Base-by-base conservation (phyloP, 108 stramenopile genomes). In the Cyclotella baltica region DNA sequence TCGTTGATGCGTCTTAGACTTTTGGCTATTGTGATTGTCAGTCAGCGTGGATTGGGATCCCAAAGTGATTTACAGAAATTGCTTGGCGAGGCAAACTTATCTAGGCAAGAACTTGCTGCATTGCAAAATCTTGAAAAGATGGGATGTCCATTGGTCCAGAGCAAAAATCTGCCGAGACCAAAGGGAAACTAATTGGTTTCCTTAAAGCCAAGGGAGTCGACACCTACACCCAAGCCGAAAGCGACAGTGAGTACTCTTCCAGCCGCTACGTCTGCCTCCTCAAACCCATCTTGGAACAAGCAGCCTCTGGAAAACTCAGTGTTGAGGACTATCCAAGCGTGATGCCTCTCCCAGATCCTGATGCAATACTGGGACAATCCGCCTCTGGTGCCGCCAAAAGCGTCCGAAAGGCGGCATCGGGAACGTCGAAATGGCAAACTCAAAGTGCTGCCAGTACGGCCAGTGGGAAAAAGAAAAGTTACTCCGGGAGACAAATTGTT, bases 311-410 rank as follows among this genome's bases (percentile, higher is more conserved):
- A 0, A 72, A 46, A 25, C 88, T 98, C 20, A 92, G 90, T 52
- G 77, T 93, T 30, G 91, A 96, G 8, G 94, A 89, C 0, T 97
- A 91, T 67, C 96, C 97, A 19, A 94, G 92, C 73, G 90, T 96
- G 16, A 68, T 96, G 61, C 94, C 96, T 5, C 85, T 97, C 78
- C 96, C 96, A 4, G 84, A 89, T 61, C 69, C 80, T 20, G 73
- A 85, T 48, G 62, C 62, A 55, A 59, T 82, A 57, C 52, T 75
- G 22, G 73, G 33, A 0, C 62, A 29, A 5, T 57, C 73, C 20
- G 38, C 73, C 37, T 13, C 47, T 31, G 77, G 51, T 47, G 75
- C 36, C 23, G 81, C 79, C 36, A 78, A 73, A 31, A 86, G 87
- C 36, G 86, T 87, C 11, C 73, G 89, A 52, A 87, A 88, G 47